phyloP scores from a whole-genome alignment of 2,329 filamentous ascomycete genomes.

The Hymenoscyphus occultus region DNA sequence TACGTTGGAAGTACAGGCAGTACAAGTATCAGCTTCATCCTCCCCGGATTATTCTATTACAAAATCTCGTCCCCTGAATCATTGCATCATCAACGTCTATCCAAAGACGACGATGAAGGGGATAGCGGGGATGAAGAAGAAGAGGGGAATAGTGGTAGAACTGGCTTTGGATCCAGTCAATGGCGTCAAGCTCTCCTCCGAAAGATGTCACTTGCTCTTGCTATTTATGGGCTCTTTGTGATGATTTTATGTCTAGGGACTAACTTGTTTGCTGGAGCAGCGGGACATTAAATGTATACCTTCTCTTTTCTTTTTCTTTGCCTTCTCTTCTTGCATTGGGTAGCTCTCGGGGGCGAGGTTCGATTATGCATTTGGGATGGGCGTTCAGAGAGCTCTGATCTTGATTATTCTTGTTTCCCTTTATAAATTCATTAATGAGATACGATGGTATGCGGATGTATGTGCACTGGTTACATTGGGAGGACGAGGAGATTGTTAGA shows the following conservation, averaged over 20 bases:
- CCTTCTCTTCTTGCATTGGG: constrained; percentile 12
- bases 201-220: constrained; percentile 69
- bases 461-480: background rate
- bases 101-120: constrained; percentile 86
- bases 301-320: background rate
- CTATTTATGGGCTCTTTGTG: constrained; percentile 79
- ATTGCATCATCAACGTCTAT: constrained; percentile 76
- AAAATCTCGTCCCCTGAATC: constrained; percentile 93
- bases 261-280: constrained; percentile 67
- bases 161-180: constrained; percentile 9
- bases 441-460: background rate
- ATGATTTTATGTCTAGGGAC: constrained; percentile 86
- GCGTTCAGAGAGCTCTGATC: constrained; percentile 3
- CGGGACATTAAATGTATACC: constrained; percentile 50
- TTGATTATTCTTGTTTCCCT: background rate
- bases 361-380: constrained; percentile 22
- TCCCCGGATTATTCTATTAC: constrained; percentile 96
- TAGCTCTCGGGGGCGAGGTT: background rate
- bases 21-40: constrained; percentile 94
- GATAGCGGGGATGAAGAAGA: constrained; percentile 56
- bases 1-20: constrained; percentile 94
- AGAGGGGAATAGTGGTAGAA: constrained; percentile 38
- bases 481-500: background rate
- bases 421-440: background rate
- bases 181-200: constrained; percentile 60